These are phyloP conservation scores for Oleoguttula mirabilis DNA, from an alignment of 495 filamentous ascomycete species.

Conservation along the genomic window DNA sequence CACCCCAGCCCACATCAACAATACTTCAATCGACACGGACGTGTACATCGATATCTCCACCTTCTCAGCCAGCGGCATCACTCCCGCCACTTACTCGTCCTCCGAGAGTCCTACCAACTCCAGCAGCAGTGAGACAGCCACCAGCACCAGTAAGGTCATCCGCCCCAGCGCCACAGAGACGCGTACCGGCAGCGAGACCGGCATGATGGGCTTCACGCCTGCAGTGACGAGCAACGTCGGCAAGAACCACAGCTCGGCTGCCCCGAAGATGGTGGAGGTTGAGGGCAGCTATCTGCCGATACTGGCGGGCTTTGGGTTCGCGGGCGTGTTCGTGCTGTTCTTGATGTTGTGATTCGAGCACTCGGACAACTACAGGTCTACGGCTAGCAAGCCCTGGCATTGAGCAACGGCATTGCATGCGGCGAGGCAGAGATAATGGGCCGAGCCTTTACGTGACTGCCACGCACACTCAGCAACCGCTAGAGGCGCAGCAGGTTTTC, in stretches of 20 bases:
- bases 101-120: not conserved
- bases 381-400: no score
- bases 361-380: no score
- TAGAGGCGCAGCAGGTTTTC: no score
- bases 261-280: not conserved
- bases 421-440: no score
- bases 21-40: not conserved
- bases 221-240: conserved; percentile 4
- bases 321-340: no score
- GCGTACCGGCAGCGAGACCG: not conserved
- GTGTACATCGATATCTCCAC: conserved; percentile 7
- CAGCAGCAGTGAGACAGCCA: not conserved
- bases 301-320: no score
- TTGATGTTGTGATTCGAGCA: no score
- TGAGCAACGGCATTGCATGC: no score
- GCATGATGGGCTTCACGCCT: conserved; percentile 1
- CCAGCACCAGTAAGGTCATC: not conserved
- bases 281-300: no score
- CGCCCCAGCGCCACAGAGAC: not conserved
- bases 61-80: not conserved
- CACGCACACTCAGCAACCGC: no score
- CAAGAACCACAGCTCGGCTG: not conserved
- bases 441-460: no score
- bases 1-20: conserved; percentile 9
- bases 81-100: not conserved